Conservation (phyloP, 1,284 basidiomycete genomes). For the Tilletiopsis washingtonensis region DNA sequence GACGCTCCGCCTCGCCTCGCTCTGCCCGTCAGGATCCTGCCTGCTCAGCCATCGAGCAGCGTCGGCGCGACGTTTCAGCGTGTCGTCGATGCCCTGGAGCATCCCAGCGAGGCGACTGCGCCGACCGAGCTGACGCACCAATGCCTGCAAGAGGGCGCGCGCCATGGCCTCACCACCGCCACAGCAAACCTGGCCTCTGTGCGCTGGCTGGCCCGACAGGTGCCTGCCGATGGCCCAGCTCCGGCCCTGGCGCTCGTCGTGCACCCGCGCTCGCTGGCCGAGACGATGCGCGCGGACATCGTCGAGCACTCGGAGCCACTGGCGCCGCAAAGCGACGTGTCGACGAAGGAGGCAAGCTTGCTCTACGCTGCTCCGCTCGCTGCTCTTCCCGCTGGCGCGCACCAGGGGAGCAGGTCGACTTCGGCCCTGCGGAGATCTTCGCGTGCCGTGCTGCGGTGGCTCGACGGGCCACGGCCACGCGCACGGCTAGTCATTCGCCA, state of each 20-base stretch:
- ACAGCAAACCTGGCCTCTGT: constrained; percentile 24
- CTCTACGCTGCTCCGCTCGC: neutral
- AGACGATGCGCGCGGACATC: constrained; percentile 25
- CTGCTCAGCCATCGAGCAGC: constrained; percentile 8
- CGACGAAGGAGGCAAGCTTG: neutral
- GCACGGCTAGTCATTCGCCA: constrained; percentile 19
- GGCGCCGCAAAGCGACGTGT: neutral
- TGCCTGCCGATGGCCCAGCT: no score
- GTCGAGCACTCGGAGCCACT: neutral
- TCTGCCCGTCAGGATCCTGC: constrained; percentile 13
- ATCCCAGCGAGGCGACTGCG: no score
- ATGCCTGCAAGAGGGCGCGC: neutral
- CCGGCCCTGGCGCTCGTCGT: constrained; percentile 3
- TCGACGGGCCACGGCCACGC: constrained; percentile 18
- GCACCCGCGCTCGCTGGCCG: constrained; percentile 25
- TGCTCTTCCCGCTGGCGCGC: neutral
- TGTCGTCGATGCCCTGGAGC: neutral
- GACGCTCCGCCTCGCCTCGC: constrained; percentile 6
- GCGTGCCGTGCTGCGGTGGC: constrained; percentile 4
- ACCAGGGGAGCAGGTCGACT: no score
- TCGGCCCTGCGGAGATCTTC: no score
- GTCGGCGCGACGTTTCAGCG: neutral
- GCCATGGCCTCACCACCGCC: neutral
- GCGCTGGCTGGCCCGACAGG: constrained; percentile 28
- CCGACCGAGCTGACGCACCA: neutral